Percentiles rank a stretch among this genome's conserved stretches.
Evolutionary conservation across 768 basidiomycete species (phyloP).

Genomic region (Lactifluus pinguis): DNA sequence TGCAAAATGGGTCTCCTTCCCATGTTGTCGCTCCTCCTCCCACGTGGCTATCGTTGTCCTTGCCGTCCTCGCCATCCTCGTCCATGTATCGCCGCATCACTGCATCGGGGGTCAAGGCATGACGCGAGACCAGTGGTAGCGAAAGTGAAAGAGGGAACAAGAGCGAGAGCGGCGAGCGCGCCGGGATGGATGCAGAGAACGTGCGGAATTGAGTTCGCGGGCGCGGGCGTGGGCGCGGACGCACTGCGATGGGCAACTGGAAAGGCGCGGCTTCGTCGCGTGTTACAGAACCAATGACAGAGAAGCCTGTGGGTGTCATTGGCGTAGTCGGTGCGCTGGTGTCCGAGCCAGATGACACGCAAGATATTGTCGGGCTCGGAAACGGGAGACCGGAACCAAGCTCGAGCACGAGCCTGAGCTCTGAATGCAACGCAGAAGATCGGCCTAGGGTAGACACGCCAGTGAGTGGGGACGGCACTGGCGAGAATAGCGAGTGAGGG

Average conservation of each 20-base stretch:
- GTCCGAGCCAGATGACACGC: neutral
- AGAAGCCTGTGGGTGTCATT: neutral
- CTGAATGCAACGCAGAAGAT: neutral
- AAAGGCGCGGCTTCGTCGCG: neutral
- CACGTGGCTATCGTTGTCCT: neutral
- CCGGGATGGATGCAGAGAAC: conserved; percentile 3
- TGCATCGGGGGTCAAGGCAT: neutral
- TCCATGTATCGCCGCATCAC: neutral
- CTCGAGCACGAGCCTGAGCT: neutral
- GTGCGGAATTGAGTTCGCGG: conserved; percentile 2
- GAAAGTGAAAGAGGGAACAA: conserved; percentile 2
- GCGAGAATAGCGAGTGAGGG: neutral
- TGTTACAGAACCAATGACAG: neutral
- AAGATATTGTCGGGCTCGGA: conserved; percentile 4
- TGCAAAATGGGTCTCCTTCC: conserved; percentile 4
- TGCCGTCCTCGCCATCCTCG: neutral
- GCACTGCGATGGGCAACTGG: neutral
- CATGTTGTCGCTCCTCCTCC: neutral
- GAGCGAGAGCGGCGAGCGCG: conserved; percentile 10
- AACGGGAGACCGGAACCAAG: neutral
- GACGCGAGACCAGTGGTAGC: neutral
- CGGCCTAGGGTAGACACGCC: neutral
- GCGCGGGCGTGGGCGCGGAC: neutral
- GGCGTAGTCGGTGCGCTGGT: neutral
- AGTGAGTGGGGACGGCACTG: neutral